Percentiles rank a stretch among this genome's conserved stretches.
These are phyloP conservation scores for Aureobasidium sp. DNA, from an alignment of 2,329 filamentous ascomycete species.

Conservation along the genomic window DNA sequence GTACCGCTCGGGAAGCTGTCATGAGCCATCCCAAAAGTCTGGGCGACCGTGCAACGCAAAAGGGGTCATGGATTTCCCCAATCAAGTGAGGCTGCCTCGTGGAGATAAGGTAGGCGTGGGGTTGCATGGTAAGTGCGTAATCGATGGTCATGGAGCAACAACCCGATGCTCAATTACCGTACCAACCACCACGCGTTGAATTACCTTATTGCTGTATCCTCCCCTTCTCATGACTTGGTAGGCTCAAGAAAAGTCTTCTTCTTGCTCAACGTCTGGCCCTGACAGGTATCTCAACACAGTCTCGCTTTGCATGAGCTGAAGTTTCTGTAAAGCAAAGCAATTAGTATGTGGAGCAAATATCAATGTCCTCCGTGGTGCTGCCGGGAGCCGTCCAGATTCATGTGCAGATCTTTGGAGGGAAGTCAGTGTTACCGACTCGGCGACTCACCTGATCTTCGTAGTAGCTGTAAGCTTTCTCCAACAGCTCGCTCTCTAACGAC, in stretches of 20 bases:
- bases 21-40: not conserved
- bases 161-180: too few species aligned
- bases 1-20: conserved; percentile 6
- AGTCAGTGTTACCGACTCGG: not conserved
- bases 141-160: not conserved
- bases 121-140: not conserved
- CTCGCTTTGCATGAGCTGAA: conserved; percentile 24
- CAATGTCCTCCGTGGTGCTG: not conserved
- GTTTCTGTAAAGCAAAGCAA: conserved; percentile 21
- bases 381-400: not conserved
- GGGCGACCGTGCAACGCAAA: not conserved
- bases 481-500: conserved; percentile 54
- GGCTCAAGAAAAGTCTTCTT: conserved; percentile 16
- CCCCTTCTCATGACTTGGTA: not conserved
- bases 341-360: conserved; percentile 5
- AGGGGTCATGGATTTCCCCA: conserved; percentile 3
- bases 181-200: not conserved
- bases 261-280: conserved; percentile 19
- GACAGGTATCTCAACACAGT: conserved; percentile 25
- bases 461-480: conserved; percentile 50
- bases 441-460: conserved; percentile 44
- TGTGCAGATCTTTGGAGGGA: conserved; percentile 1
- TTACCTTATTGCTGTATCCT: not conserved
- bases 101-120: conserved; percentile 6
- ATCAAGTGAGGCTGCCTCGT: not conserved